phyloP scores from a whole-genome alignment of 2,329 filamentous ascomycete genomes.

The Sporothrix sp. region DNA sequence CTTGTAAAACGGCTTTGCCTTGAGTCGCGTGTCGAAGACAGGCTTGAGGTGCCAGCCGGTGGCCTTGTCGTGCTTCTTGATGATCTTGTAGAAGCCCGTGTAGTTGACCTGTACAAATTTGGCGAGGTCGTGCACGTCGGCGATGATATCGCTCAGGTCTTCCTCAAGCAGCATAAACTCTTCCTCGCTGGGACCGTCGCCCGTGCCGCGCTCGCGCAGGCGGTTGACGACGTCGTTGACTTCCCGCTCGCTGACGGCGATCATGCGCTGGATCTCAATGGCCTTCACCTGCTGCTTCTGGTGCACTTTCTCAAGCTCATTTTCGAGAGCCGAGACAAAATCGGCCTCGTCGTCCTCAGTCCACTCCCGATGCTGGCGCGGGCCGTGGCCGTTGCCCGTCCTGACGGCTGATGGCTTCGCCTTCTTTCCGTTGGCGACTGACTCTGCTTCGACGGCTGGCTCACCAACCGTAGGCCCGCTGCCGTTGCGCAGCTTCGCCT shows the following conservation, averaged over 20 bases:
- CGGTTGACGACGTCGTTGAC: slow-evolving; percentile 78
- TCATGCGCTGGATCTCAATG: slow-evolving; percentile 86
- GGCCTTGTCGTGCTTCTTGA: slow-evolving; percentile 99
- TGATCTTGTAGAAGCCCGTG: slow-evolving; percentile 98
- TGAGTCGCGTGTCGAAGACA: slow-evolving; percentile 89
- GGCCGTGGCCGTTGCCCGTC: not conserved
- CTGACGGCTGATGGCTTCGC: slow-evolving; percentile 18
- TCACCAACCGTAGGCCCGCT: slow-evolving; percentile 36
- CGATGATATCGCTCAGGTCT: slow-evolving; percentile 93
- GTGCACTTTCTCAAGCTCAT: slow-evolving; percentile 93
- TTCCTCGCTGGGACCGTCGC: slow-evolving; percentile 64
- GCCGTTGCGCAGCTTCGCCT: slow-evolving; percentile 70
- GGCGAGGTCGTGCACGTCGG: slow-evolving; percentile 93
- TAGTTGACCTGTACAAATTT: slow-evolving; percentile 99
- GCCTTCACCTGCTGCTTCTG: slow-evolving; percentile 96
- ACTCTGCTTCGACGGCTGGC: slow-evolving; percentile 9
- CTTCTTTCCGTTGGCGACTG: slow-evolving; percentile 22
- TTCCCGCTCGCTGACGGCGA: slow-evolving; percentile 78
- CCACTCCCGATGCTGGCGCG: slow-evolving; percentile 52
- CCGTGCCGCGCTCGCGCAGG: slow-evolving; percentile 52
- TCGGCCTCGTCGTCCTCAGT: slow-evolving; percentile 81
- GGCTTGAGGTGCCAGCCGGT: slow-evolving; percentile 89
- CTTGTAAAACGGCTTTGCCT: slow-evolving; percentile 96
- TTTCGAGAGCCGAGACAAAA: slow-evolving; percentile 80
- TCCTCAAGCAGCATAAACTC: slow-evolving; percentile 92